phyloP scores from a whole-genome alignment of 2,329 filamentous ascomycete species.

The Pseudocercospora fuligena region DNA sequence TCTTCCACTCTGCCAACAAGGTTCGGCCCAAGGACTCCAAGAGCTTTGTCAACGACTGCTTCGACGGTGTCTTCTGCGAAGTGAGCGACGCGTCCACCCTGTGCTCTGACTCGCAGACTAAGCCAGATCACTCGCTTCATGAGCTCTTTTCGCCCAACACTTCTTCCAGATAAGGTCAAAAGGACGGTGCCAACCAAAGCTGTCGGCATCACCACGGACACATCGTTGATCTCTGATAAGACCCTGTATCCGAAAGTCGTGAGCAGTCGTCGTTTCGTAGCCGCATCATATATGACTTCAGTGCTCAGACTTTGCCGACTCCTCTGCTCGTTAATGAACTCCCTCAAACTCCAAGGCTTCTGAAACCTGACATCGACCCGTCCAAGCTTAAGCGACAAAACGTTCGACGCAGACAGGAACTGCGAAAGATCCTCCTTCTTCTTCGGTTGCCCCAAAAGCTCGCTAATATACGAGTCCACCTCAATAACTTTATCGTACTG shows the following conservation, averaged over 20 bases:
- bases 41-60: constrained; percentile 82
- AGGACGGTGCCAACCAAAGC: constrained; percentile 93
- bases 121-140: constrained; percentile 90
- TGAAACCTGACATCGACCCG: constrained; percentile 95
- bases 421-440: constrained; percentile 91
- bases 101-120: constrained; percentile 75
- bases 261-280: constrained; percentile 69
- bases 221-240: constrained; percentile 89
- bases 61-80: constrained; percentile 81
- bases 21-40: constrained; percentile 89
- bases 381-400: constrained; percentile 85
- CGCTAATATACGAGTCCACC: constrained; percentile 93
- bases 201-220: constrained; percentile 97
- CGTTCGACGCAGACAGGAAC: constrained; percentile 85
- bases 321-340: constrained; percentile 80
- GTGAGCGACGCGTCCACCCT: constrained; percentile 91
- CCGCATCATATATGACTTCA: constrained; percentile 50
- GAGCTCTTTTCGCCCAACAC: constrained; percentile 85
- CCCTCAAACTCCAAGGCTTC: constrained; percentile 87
- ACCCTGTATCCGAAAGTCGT: constrained; percentile 91
- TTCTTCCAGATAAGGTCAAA: constrained; percentile 85
- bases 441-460: constrained; percentile 91
- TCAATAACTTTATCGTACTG: constrained; percentile 99
- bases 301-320: constrained; percentile 47
- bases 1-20: constrained; percentile 80